phyloP scores from a whole-genome alignment of 1,139 yeast species.

The Candida sp. region DNA sequence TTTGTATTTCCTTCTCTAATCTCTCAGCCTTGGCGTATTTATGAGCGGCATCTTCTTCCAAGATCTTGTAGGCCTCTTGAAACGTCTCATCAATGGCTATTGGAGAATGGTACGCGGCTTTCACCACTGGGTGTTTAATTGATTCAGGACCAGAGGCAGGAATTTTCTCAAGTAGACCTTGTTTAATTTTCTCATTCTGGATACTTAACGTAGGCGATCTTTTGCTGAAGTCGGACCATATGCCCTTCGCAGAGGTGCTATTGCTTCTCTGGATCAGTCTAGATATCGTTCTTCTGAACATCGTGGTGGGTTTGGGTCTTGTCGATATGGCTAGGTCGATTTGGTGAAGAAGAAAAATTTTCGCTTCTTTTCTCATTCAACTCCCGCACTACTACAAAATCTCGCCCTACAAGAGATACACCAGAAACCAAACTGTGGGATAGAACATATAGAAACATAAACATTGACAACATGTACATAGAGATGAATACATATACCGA shows the following conservation, averaged over 20 bases:
- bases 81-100: constrained; percentile 73
- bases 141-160: constrained; percentile 35
- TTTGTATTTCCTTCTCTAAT: constrained; percentile 12
- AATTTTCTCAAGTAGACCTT: constrained; percentile 38
- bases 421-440: too few species aligned
- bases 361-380: neutral
- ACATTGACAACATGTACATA: neutral
- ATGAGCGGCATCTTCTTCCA: constrained; percentile 48
- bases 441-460: too few species aligned
- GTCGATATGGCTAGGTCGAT: too few species aligned
- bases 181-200: constrained; percentile 28
- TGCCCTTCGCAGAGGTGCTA: constrained; percentile 26
- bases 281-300: constrained; percentile 10
- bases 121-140: constrained; percentile 18
- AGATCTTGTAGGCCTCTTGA: constrained; percentile 63
- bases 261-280: constrained; percentile 10
- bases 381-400: neutral
- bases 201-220: constrained; percentile 46
- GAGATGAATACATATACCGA: neutral
- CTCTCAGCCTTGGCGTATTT: constrained; percentile 24
- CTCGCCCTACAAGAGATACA: neutral
- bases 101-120: constrained; percentile 62
- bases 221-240: constrained; percentile 52
- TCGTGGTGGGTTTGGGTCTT: neutral
- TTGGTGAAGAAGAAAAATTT: neutral